Conservation (phyloP, 2,329 filamentous ascomycete species). For the Calonectria hongkongensis region DNA sequence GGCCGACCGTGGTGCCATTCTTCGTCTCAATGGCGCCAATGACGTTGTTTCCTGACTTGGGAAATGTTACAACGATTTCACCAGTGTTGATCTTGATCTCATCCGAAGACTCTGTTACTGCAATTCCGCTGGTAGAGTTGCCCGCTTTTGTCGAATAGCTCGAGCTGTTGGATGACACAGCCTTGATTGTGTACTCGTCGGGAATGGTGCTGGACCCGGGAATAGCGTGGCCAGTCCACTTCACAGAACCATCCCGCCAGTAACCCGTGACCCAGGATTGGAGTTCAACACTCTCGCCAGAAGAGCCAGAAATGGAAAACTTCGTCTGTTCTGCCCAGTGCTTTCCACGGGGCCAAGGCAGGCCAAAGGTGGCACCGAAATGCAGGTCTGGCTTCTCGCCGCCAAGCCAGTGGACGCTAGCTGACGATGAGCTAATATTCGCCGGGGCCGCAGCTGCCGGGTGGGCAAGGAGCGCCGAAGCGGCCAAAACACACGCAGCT, state of each 20-base stretch:
- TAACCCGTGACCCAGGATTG: slow-evolving; percentile 76
- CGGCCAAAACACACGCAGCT: slow-evolving; percentile 28
- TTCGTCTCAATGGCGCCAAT: slow-evolving; percentile 63
- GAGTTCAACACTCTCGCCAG: slow-evolving; percentile 44
- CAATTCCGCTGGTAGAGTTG: slow-evolving; percentile 21
- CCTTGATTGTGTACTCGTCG: slow-evolving; percentile 63
- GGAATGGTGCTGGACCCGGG: slow-evolving; percentile 62
- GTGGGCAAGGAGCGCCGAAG: slow-evolving; percentile 40
- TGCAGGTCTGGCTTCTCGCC: slow-evolving; percentile 59
- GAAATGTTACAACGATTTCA: slow-evolving; percentile 64
- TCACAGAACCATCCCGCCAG: slow-evolving; percentile 77
- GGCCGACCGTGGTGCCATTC: slow-evolving; percentile 64
- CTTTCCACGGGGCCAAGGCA: slow-evolving; percentile 66
- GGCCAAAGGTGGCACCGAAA: slow-evolving; percentile 64
- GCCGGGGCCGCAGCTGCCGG: slow-evolving; percentile 38
- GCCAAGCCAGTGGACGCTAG: slow-evolving; percentile 63
- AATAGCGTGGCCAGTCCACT: slow-evolving; percentile 77
- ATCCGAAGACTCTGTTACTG: slow-evolving; percentile 49
- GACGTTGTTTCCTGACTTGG: slow-evolving; percentile 64
- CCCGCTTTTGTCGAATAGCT: slow-evolving; percentile 33
- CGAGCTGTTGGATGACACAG: slow-evolving; percentile 43
- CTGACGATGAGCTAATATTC: slow-evolving; percentile 48
- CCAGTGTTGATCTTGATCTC: slow-evolving; percentile 66
- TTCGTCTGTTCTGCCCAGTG: slow-evolving; percentile 60
- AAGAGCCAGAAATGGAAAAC: slow-evolving; percentile 58